A percentile compares a stretch with the other conserved stretches of the same genome.
Conservation (phyloP, 2,329 filamentous ascomycete species). For the Microcyclospora pomicola region DNA sequence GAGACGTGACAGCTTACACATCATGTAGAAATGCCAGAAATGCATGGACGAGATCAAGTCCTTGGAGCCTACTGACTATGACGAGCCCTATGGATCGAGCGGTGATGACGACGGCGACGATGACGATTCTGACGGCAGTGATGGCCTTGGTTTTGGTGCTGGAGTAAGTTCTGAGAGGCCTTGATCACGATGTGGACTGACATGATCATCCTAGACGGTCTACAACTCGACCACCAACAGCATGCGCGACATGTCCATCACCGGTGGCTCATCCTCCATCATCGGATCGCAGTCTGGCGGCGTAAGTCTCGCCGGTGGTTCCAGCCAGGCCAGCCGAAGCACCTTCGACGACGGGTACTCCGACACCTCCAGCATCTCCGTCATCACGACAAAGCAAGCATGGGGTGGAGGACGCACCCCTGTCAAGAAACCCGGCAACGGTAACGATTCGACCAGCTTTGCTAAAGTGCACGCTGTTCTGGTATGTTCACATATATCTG, state of each 20-base stretch:
- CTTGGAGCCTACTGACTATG: conserved; percentile 4
- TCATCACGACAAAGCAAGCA: too few relatives aligned
- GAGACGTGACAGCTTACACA: neutral
- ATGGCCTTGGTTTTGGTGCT: neutral
- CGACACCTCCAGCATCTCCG: too few relatives aligned
- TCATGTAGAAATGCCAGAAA: conserved; percentile 9
- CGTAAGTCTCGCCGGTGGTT: conserved; percentile 1
- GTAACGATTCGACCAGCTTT: too few relatives aligned
- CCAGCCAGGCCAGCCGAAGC: too few relatives aligned
- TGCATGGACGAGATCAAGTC: conserved; percentile 13
- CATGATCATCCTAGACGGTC: neutral
- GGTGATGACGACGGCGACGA: conserved; percentile 1
- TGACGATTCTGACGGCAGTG: conserved; percentile 1
- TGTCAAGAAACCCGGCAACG: too few relatives aligned
- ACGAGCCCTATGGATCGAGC: conserved; percentile 1
- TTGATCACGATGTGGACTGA: conserved; percentile 1
- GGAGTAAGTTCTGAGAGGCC: neutral
- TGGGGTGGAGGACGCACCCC: too few relatives aligned
- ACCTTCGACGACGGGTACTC: too few relatives aligned
- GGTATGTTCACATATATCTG: too few relatives aligned
- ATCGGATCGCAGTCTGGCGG: conserved; percentile 2
- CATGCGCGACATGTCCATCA: conserved; percentile 1
- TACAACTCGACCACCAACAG: neutral
- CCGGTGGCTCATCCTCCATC: neutral
- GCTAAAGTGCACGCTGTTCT: too few relatives aligned